Evolutionary conservation across 257 asterid genomes (phyloP).

Genomic region (Solanum bukasovii): DNA sequence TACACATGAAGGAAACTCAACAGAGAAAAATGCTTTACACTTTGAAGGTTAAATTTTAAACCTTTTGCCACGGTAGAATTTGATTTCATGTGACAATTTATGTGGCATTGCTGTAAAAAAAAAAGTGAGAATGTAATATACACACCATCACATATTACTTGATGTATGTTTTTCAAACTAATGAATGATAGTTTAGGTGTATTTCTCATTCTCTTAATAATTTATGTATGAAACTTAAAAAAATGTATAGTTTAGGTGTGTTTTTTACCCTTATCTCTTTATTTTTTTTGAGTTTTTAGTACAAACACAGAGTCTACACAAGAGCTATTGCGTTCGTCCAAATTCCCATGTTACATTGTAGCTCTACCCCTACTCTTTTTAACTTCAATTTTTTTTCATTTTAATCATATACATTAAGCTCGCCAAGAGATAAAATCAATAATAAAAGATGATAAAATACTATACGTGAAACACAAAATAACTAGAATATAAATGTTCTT

Average conservation of each 20-base stretch:
- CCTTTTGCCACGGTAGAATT: background rate
- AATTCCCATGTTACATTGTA: background rate
- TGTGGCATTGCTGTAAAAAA: background rate
- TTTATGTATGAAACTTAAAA: background rate
- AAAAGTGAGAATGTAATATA: background rate
- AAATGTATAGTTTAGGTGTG: background rate
- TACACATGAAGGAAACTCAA: background rate
- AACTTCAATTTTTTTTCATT: no score
- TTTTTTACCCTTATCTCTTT: background rate
- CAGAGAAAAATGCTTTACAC: background rate
- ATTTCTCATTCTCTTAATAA: background rate
- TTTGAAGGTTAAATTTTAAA: background rate
- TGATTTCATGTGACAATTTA: background rate
- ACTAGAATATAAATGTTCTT: no score
- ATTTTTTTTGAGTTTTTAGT: background rate
- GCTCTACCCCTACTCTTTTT: background rate
- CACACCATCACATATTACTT: background rate
- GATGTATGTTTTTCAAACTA: background rate
- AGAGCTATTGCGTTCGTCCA: background rate
- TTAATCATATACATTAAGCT: background rate
- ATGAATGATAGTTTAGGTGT: background rate
- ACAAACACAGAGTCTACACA: background rate
- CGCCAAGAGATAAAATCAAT: no score
- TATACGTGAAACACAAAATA: background rate
- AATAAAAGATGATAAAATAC: no score